Conservation (phyloP, 441 rosid species). For the Syzygium malaccense region DNA sequence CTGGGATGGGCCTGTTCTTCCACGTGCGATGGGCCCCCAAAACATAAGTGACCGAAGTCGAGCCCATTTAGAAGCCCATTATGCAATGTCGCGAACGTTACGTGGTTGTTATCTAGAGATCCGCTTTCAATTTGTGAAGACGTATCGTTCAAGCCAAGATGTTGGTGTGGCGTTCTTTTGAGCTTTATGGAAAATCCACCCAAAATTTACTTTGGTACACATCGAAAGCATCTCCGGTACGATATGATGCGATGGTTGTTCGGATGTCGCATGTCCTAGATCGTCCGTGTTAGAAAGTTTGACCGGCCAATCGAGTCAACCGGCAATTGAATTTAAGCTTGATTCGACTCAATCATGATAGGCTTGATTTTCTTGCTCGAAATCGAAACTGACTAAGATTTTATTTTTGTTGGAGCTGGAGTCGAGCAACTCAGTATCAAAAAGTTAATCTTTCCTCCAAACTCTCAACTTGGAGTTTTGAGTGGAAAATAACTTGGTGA, state of each 20-base stretch:
- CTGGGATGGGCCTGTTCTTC: neutral
- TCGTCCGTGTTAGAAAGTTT: fast-evolving
- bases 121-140: neutral
- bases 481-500: neutral
- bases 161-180: neutral
- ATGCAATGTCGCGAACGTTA: neutral
- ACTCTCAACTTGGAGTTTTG: neutral
- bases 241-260: neutral
- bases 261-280: fast-evolving
- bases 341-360: neutral
- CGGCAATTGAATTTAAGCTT: neutral
- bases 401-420: too few species aligned
- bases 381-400: neutral
- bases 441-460: neutral
- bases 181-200: neutral
- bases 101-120: neutral
- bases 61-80: neutral
- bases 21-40: neutral
- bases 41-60: neutral
- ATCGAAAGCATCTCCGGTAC: neutral
- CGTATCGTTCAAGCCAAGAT: neutral
- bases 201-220: neutral
- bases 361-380: neutral
- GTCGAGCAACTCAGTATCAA: neutral
- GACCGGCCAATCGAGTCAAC: neutral